Percentiles rank a stretch among this genome's conserved stretches.
Evolutionary conservation across 2,329 filamentous ascomycete species (phyloP).

Genomic region (Tolypocladium amazonense): DNA sequence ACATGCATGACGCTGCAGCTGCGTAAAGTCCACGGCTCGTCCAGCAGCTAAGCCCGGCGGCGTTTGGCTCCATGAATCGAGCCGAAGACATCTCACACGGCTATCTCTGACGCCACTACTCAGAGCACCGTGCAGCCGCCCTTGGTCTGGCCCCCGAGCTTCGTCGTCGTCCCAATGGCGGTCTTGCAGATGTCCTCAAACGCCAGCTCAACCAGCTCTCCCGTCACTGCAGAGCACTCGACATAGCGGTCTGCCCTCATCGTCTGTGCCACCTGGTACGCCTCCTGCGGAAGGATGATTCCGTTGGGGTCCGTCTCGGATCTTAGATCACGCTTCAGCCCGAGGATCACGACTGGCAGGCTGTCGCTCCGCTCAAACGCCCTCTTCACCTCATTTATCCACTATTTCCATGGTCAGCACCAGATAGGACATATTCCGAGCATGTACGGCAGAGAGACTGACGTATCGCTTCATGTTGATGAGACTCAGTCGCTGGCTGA

Average conservation of each 20-base stretch:
- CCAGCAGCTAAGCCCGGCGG: not conserved
- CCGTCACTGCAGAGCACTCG: conserved; percentile 52
- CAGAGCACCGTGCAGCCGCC: conserved; percentile 43
- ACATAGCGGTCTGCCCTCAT: conserved; percentile 53
- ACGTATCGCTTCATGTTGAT: conserved; percentile 48
- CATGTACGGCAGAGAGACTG: conserved; percentile 13
- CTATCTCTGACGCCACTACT: conserved; percentile 5
- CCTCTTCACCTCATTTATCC: conserved; percentile 43
- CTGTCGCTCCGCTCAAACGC: conserved; percentile 35
- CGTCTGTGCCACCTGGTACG: conserved; percentile 42
- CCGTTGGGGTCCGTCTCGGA: conserved; percentile 49
- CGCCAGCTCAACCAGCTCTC: conserved; percentile 44
- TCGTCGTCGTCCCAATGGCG: conserved; percentile 36
- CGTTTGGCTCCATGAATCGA: not conserved
- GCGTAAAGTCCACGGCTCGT: conserved; percentile 8
- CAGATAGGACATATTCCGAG: conserved; percentile 2
- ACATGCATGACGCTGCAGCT: conserved; percentile 24
- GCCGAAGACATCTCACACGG: not conserved
- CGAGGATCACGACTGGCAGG: conserved; percentile 45
- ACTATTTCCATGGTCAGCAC: conserved; percentile 26
- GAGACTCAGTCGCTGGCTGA: conserved; percentile 46
- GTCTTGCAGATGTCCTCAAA: conserved; percentile 52
- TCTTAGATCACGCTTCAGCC: conserved; percentile 50
- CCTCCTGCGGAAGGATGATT: conserved; percentile 51
- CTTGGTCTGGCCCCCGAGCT: conserved; percentile 40